phyloP scores from a whole-genome alignment of 2,329 filamentous ascomycete species.

The Sporothrix pallida region DNA sequence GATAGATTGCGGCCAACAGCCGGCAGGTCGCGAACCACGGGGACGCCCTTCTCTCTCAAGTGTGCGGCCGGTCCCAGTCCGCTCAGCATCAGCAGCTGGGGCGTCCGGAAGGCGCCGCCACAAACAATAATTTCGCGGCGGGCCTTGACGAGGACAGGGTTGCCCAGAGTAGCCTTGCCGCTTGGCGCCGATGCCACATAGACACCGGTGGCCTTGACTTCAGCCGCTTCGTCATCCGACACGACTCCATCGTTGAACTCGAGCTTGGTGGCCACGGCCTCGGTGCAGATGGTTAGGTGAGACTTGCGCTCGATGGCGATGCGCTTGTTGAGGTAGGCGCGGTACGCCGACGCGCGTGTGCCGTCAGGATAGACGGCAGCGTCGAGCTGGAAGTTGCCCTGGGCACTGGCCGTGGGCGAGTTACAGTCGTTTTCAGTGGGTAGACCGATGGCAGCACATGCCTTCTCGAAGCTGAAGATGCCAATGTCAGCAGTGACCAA shows the following conservation, averaged over 20 bases:
- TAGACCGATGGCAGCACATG: slow-evolving; percentile 41
- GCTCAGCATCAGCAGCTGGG: slow-evolving; percentile 46
- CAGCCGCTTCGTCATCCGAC: neutral
- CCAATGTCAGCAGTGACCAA: neutral
- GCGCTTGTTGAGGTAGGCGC: slow-evolving; percentile 41
- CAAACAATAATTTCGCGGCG: slow-evolving; percentile 45
- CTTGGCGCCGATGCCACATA: slow-evolving; percentile 35
- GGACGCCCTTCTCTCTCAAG: slow-evolving; percentile 39
- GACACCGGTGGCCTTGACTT: slow-evolving; percentile 40
- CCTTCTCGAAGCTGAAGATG: slow-evolving; percentile 37
- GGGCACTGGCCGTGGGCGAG: slow-evolving; percentile 40
- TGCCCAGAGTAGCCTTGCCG: slow-evolving; percentile 16
- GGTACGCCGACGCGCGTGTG: slow-evolving; percentile 41
- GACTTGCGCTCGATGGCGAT: slow-evolving; percentile 37
- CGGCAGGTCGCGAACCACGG: slow-evolving; percentile 40
- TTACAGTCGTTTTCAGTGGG: slow-evolving; percentile 42
- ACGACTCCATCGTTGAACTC: slow-evolving; percentile 37
- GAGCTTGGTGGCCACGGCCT: slow-evolving; percentile 42
- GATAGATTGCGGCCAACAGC: slow-evolving; percentile 41
- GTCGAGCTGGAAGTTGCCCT: slow-evolving; percentile 43
- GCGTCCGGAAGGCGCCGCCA: slow-evolving; percentile 42
- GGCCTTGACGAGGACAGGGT: slow-evolving; percentile 39
- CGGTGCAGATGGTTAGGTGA: slow-evolving; percentile 44
- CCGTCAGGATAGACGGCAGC: slow-evolving; percentile 41
- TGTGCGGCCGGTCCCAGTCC: slow-evolving; percentile 43